Conservation (phyloP, 257 asterid species). For the Solanum boliviense region DNA sequence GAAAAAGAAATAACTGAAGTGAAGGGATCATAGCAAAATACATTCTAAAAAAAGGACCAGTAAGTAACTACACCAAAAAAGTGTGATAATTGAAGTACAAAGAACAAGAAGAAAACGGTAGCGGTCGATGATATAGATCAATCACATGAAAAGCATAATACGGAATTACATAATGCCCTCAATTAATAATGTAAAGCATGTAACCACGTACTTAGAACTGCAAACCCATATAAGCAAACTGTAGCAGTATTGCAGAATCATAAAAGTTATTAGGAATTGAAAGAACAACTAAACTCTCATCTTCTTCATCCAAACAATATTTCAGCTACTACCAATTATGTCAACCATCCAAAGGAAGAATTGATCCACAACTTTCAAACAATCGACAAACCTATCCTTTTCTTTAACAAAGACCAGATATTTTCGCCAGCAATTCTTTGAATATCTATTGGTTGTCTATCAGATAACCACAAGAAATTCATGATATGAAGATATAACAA, state of each 20-base stretch:
- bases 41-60: neutral
- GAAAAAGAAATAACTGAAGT: neutral
- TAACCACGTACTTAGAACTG: neutral
- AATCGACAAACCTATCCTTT: neutral
- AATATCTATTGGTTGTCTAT: neutral
- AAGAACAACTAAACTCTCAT: neutral
- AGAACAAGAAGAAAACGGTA: neutral
- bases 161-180: neutral
- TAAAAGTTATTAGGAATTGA: neutral
- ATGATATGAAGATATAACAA: neutral
- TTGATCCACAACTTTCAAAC: neutral
- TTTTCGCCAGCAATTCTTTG: neutral
- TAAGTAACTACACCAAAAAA: neutral
- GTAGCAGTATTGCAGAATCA: neutral
- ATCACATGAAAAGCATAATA: neutral
- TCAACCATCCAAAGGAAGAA: neutral
- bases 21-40: neutral
- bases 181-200: neutral
- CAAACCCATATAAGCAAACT: neutral
- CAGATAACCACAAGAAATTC: neutral
- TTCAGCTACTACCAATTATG: neutral
- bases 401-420: neutral
- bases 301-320: neutral
- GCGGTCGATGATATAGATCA: neutral
- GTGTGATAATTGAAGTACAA: neutral